phyloP scores from a whole-genome alignment of 192 early-diverging fungal species.

The Entomortierella chlamydospora region DNA sequence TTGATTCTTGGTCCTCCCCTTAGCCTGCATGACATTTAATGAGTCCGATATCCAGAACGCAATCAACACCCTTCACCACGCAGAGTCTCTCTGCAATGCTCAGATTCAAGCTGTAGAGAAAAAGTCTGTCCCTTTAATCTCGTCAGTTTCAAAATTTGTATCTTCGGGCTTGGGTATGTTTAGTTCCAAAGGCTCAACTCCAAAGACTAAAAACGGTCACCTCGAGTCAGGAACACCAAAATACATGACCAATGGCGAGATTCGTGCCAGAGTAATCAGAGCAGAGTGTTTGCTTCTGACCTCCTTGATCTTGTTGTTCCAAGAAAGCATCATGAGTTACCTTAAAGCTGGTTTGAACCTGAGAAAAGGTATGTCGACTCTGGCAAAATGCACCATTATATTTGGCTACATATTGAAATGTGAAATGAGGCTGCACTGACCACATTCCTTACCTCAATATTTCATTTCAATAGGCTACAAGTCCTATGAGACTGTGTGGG shows the following conservation, averaged over 20 bases:
- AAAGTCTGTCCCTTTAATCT: conserved; percentile 47
- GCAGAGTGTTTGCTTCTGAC: conserved; percentile 64
- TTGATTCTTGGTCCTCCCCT: background rate
- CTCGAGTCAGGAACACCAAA: conserved; percentile 32
- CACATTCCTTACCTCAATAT: too few species aligned
- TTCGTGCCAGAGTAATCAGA: conserved; percentile 63
- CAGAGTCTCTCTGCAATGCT: conserved; percentile 58
- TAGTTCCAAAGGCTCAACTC: conserved; percentile 45
- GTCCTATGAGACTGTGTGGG: conserved; percentile 62
- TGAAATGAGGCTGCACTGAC: too few species aligned
- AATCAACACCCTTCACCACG: conserved; percentile 49
- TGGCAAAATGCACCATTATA: background rate
- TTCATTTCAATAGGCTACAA: conserved; percentile 54
- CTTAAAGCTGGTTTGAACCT: conserved; percentile 65
- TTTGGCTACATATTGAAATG: too few species aligned
- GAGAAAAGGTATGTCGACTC: conserved; percentile 56
- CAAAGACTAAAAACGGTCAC: conserved; percentile 11
- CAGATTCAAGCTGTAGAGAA: conserved; percentile 63
- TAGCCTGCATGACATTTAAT: conserved; percentile 60
- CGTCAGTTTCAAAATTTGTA: conserved; percentile 55
- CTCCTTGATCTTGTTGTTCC: conserved; percentile 57
- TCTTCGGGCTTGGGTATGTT: conserved; percentile 52
- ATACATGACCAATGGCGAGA: conserved; percentile 63
- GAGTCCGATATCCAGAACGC: conserved; percentile 59
- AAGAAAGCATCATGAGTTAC: conserved; percentile 65